Conservation (phyloP, 2,329 filamentous ascomycete genomes). For the Calonectria pauciramosa region DNA sequence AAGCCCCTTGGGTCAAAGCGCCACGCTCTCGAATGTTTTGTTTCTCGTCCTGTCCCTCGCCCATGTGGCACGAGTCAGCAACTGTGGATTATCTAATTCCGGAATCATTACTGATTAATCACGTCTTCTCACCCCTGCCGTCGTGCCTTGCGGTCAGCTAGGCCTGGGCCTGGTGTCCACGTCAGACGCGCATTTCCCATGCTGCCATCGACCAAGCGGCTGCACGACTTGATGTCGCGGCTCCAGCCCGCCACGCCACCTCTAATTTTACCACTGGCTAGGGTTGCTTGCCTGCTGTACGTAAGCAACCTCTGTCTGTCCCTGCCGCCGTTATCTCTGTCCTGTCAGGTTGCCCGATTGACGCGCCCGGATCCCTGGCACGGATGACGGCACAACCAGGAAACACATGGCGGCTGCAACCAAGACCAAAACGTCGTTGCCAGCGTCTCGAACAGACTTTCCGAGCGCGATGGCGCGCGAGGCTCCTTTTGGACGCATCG, state of each 20-base stretch:
- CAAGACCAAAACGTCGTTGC: background rate
- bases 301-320: background rate
- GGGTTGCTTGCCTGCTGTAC: background rate
- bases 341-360: background rate
- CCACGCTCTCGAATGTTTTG: background rate
- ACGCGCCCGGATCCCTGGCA: background rate
- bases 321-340: background rate
- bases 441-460: background rate
- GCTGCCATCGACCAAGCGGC: background rate
- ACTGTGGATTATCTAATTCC: background rate
- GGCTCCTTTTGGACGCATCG: slow-evolving; percentile 14
- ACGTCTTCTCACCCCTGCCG: background rate
- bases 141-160: background rate
- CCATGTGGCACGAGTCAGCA: background rate
- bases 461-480: slow-evolving; percentile 4
- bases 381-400: background rate
- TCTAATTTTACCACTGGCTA: background rate
- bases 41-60: background rate
- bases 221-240: background rate
- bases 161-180: slow-evolving; percentile 24
- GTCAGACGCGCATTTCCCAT: slow-evolving; percentile 36
- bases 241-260: background rate
- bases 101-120: background rate
- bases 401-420: background rate
- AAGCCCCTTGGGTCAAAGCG: background rate